These are phyloP conservation scores for Lodderomyces jiufengensis DNA, from an alignment of 1,139 yeast species.

Conservation along the genomic window DNA sequence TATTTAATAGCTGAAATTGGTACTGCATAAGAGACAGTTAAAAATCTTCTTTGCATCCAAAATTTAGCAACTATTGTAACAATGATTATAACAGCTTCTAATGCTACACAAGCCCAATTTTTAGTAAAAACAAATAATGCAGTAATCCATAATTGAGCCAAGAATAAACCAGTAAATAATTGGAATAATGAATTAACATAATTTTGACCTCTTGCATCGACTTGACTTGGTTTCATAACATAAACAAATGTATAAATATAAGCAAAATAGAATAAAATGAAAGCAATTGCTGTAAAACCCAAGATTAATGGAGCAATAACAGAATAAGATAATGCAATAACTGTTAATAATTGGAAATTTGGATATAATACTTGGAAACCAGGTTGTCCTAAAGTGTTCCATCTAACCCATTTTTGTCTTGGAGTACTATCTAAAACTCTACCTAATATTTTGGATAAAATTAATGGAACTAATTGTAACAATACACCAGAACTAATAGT, in stretches of 20 bases:
- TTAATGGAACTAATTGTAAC: slow-evolving; percentile 41
- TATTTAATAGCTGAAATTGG: slow-evolving; percentile 71
- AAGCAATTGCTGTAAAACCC: slow-evolving; percentile 45
- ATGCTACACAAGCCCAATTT: slow-evolving; percentile 69
- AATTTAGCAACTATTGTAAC: slow-evolving; percentile 54
- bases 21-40: slow-evolving; percentile 60
- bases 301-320: slow-evolving; percentile 45
- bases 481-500: slow-evolving; percentile 36
- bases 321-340: slow-evolving; percentile 39
- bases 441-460: slow-evolving; percentile 45
- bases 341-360: slow-evolving; percentile 34
- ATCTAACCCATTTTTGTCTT: slow-evolving; percentile 47
- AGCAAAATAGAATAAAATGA: slow-evolving; percentile 51
- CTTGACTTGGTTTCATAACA: slow-evolving; percentile 50
- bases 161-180: slow-evolving; percentile 59
- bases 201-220: slow-evolving; percentile 62
- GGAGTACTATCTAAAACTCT: slow-evolving; percentile 45
- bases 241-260: slow-evolving; percentile 55
- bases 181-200: slow-evolving; percentile 67
- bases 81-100: slow-evolving; percentile 52
- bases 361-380: slow-evolving; percentile 42
- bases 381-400: slow-evolving; percentile 40
- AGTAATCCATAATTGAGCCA: slow-evolving; percentile 61
- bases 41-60: slow-evolving; percentile 54
- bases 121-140: slow-evolving; percentile 69